Percentiles rank a stretch among this genome's conserved stretches.
Evolutionary conservation across 177 flowering plant species (phyloP).

Genomic region (Viscum album): DNA sequence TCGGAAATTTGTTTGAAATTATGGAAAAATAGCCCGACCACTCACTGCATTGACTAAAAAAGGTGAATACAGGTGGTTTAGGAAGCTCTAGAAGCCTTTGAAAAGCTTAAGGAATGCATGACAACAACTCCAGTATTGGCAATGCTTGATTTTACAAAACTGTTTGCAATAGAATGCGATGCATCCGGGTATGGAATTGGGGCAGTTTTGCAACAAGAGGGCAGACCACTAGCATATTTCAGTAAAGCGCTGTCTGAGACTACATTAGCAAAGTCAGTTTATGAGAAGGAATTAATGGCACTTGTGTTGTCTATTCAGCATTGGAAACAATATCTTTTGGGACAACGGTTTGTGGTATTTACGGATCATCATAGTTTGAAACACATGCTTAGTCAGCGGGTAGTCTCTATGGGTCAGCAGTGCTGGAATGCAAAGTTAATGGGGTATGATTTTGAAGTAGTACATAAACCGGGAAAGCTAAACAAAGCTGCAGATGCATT

Average conservation of each 20-base stretch:
- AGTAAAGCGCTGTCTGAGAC: background rate
- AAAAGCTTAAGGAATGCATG: no score
- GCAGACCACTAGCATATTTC: no score
- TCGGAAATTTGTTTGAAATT: background rate
- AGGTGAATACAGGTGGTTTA: background rate
- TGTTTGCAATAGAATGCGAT: background rate
- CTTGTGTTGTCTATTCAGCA: background rate
- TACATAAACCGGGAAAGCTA: background rate
- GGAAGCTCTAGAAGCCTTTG: background rate
- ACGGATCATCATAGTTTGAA: constrained; percentile 4
- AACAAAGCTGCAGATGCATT: constrained; percentile 1
- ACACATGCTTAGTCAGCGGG: background rate
- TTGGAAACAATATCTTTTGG: background rate
- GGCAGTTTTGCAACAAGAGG: background rate
- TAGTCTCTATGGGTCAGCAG: background rate
- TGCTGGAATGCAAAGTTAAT: background rate
- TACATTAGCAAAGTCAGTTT: background rate
- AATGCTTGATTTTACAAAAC: background rate
- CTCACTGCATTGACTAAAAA: background rate
- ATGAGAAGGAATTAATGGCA: background rate
- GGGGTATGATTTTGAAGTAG: background rate
- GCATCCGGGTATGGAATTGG: background rate
- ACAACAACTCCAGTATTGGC: background rate
- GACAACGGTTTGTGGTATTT: background rate
- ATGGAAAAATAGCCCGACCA: background rate